phyloP scores from a whole-genome alignment of 768 basidiomycete species.

The Phallus indusiatus region DNA sequence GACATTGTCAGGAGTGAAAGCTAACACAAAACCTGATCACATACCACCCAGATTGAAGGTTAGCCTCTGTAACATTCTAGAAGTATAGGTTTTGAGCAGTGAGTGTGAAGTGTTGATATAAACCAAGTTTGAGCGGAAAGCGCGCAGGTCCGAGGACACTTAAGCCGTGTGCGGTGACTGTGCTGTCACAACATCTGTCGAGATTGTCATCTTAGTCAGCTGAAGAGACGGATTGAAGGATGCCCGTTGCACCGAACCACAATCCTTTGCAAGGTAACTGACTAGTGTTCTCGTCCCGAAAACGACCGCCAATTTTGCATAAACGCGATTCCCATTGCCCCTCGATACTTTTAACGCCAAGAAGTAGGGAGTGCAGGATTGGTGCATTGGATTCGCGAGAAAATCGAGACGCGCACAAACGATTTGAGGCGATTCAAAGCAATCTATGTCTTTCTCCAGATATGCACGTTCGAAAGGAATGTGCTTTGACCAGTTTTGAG shows the following conservation, averaged over 20 bases:
- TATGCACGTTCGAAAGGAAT: no score
- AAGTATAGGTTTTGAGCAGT: background rate
- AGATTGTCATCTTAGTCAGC: background rate
- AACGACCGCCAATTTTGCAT: no score
- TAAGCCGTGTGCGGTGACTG: background rate
- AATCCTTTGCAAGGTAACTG: no score
- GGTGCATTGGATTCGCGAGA: no score
- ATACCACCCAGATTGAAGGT: slow-evolving; percentile 1
- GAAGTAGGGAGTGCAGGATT: no score
- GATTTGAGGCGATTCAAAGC: no score
- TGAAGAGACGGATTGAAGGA: background rate
- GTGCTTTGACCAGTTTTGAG: no score
- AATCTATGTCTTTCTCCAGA: no score
- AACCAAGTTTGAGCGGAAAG: background rate
- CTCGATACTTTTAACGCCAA: no score
- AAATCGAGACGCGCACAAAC: no score
- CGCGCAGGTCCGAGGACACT: background rate
- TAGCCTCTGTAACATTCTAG: slow-evolving; percentile 3
- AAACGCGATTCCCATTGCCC: no score
- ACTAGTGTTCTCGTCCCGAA: no score
- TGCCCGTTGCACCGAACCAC: background rate
- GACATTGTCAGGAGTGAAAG: background rate
- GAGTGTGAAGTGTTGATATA: background rate
- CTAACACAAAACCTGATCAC: background rate
- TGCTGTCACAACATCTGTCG: background rate